Evolutionary conservation across 257 asterid species (phyloP).

Genomic region (Fraxinus quadrangulata): DNA sequence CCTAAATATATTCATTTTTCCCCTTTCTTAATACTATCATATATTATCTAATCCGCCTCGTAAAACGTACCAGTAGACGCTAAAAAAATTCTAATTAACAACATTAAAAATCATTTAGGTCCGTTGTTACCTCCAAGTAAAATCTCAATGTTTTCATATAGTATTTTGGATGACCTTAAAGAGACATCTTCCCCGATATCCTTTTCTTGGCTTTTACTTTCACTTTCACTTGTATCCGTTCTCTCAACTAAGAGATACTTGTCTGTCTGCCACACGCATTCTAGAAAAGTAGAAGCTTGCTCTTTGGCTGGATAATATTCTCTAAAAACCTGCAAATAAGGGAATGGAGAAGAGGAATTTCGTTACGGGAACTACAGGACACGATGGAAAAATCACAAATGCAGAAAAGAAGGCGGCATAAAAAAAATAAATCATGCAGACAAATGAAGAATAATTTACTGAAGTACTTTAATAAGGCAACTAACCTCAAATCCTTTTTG

Average conservation of each 20-base stretch:
- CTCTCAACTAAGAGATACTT: constrained; percentile 64
- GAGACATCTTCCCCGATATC: constrained; percentile 35
- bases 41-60: neutral
- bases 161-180: constrained; percentile 40
- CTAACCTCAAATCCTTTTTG: constrained; percentile 83
- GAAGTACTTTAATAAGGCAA: neutral
- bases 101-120: constrained; percentile 1
- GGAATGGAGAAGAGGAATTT: constrained; percentile 17
- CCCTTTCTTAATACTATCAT: neutral
- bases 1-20: no score
- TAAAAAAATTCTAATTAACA: neutral
- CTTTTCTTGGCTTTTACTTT: constrained; percentile 42
- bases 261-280: constrained; percentile 74
- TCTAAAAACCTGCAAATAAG: constrained; percentile 60
- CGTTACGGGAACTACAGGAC: constrained; percentile 22
- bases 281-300: constrained; percentile 44
- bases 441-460: constrained; percentile 4
- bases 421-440: neutral
- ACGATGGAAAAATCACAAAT: neutral
- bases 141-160: constrained; percentile 62
- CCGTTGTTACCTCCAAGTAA: constrained; percentile 70
- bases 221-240: constrained; percentile 42
- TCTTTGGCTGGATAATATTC: constrained; percentile 77
- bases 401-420: neutral
- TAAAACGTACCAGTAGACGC: neutral